phyloP scores from a whole-genome alignment of 78 protist genomes.

The Isochrysis galbana region DNA sequence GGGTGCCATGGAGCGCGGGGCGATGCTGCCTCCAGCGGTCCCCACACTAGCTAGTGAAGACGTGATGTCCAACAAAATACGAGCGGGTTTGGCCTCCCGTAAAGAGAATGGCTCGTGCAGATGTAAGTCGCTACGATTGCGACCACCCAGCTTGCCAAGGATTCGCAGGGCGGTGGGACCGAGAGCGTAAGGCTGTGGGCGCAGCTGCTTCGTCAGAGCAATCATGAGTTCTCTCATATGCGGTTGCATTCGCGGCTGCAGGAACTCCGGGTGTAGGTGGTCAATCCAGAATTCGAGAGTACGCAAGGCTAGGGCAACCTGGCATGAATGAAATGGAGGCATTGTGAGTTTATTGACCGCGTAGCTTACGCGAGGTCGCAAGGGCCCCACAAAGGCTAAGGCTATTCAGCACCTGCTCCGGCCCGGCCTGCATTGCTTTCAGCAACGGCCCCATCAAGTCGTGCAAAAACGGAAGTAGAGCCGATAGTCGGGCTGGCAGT shows the following conservation, averaged over 20 bases:
- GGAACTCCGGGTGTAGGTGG: slow-evolving; percentile 73
- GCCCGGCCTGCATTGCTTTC: slow-evolving; percentile 61
- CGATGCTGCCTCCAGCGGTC: no score
- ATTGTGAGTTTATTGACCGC: no score
- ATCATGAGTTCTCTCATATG: slow-evolving; percentile 33
- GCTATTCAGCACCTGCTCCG: no score
- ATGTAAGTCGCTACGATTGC: slow-evolving; percentile 65
- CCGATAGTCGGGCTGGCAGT: slow-evolving; percentile 77
- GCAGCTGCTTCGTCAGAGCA: slow-evolving; percentile 63
- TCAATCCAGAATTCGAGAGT: slow-evolving; percentile 82
- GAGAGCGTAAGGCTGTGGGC: slow-evolving; percentile 66
- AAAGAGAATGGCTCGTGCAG: slow-evolving; percentile 21
- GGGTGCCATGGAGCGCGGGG: no score
- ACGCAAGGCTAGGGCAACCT: slow-evolving; percentile 62
- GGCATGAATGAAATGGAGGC: no score
- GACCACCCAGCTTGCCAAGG: slow-evolving; percentile 94
- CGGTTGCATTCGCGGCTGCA: slow-evolving; percentile 70
- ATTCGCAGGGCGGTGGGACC: slow-evolving; percentile 79
- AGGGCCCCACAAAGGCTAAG: no score
- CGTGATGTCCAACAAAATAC: no score
- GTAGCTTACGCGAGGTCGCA: no score
- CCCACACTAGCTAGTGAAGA: no score
- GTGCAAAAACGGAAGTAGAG: slow-evolving; percentile 77
- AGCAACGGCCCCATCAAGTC: slow-evolving; percentile 76
- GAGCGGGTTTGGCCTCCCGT: no score